Base-by-base conservation (phyloP, 2,329 filamentous ascomycete species). In the Stemphylium beticola region DNA sequence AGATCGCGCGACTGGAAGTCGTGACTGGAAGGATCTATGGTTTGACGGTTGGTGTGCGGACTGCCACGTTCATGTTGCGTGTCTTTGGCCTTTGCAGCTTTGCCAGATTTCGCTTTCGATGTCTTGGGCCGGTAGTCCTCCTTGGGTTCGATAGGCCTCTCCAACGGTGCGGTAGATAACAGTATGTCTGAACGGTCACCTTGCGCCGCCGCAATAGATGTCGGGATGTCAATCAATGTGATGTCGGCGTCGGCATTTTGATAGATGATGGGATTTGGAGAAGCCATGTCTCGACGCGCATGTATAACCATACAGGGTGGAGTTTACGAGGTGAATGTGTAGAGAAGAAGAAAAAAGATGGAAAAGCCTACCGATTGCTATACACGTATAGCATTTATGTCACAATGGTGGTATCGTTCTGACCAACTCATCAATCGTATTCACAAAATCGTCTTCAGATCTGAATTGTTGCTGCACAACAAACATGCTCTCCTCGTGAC, bases 121-220 rank as follows among this genome's bases (percentile, higher is more conserved):
- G 76, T 74, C 64, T 82, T 86, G 9, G 85, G 83, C 61, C 87
- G 86, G 20, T 61, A 56, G 22, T 68, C 62, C 50, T 85, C 82
- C 2, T 80, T 63, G 20, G 83, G 49, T 74, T 72, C 39, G 59
- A 81, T 86, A 2, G 85, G 83, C 11, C 61, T 53, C 37, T 77
- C 55, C 2, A 80, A 58, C 1, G 85, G 78, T 8, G 61, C 17
- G 12, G 72, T 77, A 7, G 84, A 86, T 20, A 80, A 55, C 66
- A 78, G 65, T 72, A 75, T 53, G 78, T 80, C 58, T 66, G 65
- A 52, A 71, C 76, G 76, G 31, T 53, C 50, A 38, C 81, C 79
- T 74, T 92, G 90, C 15, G 84, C 85, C 55, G 85, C 79, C 61
- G 89, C 86, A 34, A 92, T 83, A 1, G 90, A 90, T 15, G 80